These are phyloP conservation scores for Fragaria iinumae DNA, from an alignment of 306 rosid genomes.

Conservation along the genomic window DNA sequence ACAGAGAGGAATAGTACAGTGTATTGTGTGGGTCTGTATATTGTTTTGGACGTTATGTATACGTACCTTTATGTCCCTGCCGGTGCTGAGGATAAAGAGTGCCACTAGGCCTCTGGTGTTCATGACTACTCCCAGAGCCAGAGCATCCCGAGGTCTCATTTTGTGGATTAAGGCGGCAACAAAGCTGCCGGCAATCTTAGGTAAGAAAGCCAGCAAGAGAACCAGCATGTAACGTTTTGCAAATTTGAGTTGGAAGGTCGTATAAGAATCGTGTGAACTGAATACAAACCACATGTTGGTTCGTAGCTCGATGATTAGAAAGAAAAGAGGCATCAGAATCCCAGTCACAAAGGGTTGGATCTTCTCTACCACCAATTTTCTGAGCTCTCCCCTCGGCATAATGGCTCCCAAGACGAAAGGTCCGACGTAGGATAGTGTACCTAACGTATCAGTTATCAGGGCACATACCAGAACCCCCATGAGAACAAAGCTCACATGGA, in stretches of 20 bases:
- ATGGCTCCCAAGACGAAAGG: slow-evolving; percentile 46
- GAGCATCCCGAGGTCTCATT: slow-evolving; percentile 30
- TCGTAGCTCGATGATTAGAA: slow-evolving; percentile 31
- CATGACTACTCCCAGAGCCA: slow-evolving; percentile 42
- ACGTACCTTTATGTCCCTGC: slow-evolving; percentile 30
- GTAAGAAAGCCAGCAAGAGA: slow-evolving; percentile 1
- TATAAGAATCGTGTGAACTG: not conserved
- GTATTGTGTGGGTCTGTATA: too few relatives aligned
- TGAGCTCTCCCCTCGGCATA: slow-evolving; percentile 47
- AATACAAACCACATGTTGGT: not conserved
- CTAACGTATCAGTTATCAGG: slow-evolving; percentile 24
- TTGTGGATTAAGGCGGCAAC: slow-evolving; percentile 26
- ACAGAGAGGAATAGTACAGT: not conserved
- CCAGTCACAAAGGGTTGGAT: slow-evolving; percentile 32
- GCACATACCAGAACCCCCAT: slow-evolving; percentile 23
- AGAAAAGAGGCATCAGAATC: slow-evolving; percentile 38
- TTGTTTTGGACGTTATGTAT: too few relatives aligned
- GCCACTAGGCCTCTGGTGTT: slow-evolving; percentile 43
- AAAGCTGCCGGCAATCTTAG: slow-evolving; percentile 37
- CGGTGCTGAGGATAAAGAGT: slow-evolving; percentile 27
- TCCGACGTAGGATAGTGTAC: slow-evolving; percentile 39
- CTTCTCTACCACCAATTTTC: slow-evolving; percentile 25
- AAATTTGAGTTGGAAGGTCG: not conserved
- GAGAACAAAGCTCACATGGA: slow-evolving; percentile 29
- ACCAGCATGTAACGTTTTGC: not conserved